Base-by-base conservation (phyloP, 306 rosid species). In the Calophaca sinica region DNA sequence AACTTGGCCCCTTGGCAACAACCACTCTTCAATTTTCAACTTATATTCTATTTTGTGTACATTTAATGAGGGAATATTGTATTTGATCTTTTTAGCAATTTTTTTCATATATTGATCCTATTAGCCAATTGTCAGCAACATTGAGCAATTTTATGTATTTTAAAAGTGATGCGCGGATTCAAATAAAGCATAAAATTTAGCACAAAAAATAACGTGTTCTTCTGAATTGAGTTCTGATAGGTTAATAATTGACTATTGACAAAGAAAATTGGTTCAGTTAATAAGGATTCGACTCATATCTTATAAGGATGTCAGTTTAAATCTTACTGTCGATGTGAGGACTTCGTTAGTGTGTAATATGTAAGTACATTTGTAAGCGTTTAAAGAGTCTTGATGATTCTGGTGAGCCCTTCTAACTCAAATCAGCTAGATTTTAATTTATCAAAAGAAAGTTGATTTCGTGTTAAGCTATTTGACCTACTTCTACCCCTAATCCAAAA, bases 1-100 rank as follows among this genome's bases (percentile, higher is more conserved):
- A 68, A 70, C 82, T 67, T 55, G 15, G 35, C 68, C 35, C 31
- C 52, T 6, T 32, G 7, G 7, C 42, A 48, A 20, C 78, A 49
- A 29, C 73, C 26, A 20, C 68, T 32, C 48, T 58, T 46, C 5
- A 4, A 35, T 45, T 46, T 1, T 68, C 48, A 38, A 31, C 8
- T 20, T 20, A 1, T 46, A 42, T 55, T 77, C 29, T 44, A 50
- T 4, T 52, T 13, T 9, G 5, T 67, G 9, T 6, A 31, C 54
- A 65, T 58, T 55, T 39, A 42, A 28, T 51, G 35, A 41, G 26
- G 63, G 49, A 39, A 28, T 63, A 9, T 53, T 41, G 55, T 7
- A 38, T 52, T 51, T 58, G 44, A 28, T 5, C 65, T 55, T 20
- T 0, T 20, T 20, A 20, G 26, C 26, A 20, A 20, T 20, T 20